phyloP scores from a whole-genome alignment of 768 basidiomycete genomes.

The Crepidotus variabilis region DNA sequence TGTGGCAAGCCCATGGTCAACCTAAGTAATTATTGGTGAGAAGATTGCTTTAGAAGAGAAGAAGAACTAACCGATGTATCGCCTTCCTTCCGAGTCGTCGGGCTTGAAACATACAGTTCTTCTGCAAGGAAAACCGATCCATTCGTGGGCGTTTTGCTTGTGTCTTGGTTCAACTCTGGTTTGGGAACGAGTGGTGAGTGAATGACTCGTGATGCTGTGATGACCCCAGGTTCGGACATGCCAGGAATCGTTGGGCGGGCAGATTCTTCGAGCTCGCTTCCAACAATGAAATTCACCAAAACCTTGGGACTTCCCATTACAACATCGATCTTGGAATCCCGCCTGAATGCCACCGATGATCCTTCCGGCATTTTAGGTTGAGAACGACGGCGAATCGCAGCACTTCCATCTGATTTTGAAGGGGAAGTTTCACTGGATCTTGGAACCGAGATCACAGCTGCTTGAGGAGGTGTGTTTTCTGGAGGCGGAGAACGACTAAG shows the following conservation, averaged over 20 bases:
- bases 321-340: slow-evolving; percentile 53
- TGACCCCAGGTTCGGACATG: slow-evolving; percentile 7
- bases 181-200: slow-evolving; percentile 3
- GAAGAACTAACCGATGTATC: too few relatives aligned
- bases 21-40: too few relatives aligned
- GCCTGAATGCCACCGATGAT: slow-evolving; percentile 70
- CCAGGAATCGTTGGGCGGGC: slow-evolving; percentile 17
- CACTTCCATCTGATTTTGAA: slow-evolving; percentile 25
- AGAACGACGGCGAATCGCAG: slow-evolving; percentile 40
- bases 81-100: too few relatives aligned
- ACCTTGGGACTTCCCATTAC: slow-evolving; percentile 43
- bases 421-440: slow-evolving; percentile 28
- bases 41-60: too few relatives aligned
- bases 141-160: slow-evolving; percentile 1
- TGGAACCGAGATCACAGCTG: slow-evolving; percentile 26
- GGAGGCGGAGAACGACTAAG: slow-evolving; percentile 70
- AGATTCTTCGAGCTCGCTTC: slow-evolving; percentile 66
- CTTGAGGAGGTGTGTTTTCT: slow-evolving; percentile 31
- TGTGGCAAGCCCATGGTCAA: slow-evolving; percentile 43
- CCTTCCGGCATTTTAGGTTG: slow-evolving; percentile 73
- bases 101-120: slow-evolving; percentile 6
- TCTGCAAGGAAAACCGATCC: not conserved
- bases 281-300: slow-evolving; percentile 72
- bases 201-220: slow-evolving; percentile 6
- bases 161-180: slow-evolving; percentile 7